Evolutionary conservation across 2,329 filamentous ascomycete species (phyloP).

Genomic region (Penicillium sp.): DNA sequence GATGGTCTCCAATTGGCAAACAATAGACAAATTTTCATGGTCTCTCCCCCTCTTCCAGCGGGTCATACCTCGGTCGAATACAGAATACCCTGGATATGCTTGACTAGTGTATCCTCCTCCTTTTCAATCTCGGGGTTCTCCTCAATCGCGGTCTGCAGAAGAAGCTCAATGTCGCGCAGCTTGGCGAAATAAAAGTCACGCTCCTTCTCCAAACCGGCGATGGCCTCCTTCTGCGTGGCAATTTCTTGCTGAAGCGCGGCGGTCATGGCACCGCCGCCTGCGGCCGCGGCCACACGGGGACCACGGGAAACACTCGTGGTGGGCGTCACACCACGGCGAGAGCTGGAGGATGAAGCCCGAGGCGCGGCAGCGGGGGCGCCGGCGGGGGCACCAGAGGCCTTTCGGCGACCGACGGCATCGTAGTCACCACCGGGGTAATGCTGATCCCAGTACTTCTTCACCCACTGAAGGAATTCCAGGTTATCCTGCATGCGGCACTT

Average conservation of each 20-base stretch:
- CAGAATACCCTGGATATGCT: conserved; percentile 92
- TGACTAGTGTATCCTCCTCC: conserved; percentile 84
- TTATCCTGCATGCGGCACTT: conserved; percentile 99
- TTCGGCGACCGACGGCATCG: conserved; percentile 79
- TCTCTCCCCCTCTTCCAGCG: no score
- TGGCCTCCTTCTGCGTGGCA: conserved; percentile 83
- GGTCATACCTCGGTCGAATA: conserved; percentile 78
- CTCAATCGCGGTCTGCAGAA: conserved; percentile 89
- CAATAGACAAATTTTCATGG: background rate
- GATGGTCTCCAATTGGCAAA: no score
- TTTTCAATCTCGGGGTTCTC: conserved; percentile 89
- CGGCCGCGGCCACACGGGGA: conserved; percentile 41
- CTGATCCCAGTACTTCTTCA: conserved; percentile 95
- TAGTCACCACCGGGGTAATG: conserved; percentile 97
- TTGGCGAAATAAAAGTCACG: conserved; percentile 99
- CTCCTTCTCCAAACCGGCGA: conserved; percentile 90
- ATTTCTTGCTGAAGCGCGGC: conserved; percentile 80
- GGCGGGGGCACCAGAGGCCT: conserved; percentile 60
- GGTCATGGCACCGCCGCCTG: conserved; percentile 50
- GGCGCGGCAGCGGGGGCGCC: conserved; percentile 34
- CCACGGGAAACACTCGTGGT: conserved; percentile 46
- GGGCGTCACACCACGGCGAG: conserved; percentile 56
- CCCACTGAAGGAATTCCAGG: conserved; percentile 96
- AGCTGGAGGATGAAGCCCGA: conserved; percentile 42
- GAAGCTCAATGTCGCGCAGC: conserved; percentile 88